Percentiles rank a stretch among this genome's conserved stretches.
These are phyloP conservation scores for Parathielavia appendiculata DNA, from an alignment of 495 filamentous ascomycete species.

Conservation along the genomic window DNA sequence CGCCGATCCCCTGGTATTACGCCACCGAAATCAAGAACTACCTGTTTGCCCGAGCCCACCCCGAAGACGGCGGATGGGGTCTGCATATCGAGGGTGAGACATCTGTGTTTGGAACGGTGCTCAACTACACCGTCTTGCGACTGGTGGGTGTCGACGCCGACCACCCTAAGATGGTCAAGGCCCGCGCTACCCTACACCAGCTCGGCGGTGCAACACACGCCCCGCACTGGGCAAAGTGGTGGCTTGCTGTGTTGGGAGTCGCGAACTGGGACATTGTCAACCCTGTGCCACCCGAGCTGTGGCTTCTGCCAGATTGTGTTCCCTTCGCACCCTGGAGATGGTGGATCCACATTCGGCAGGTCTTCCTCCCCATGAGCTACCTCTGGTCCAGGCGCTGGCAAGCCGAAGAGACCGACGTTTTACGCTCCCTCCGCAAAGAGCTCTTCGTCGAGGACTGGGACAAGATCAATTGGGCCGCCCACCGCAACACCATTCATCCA, in stretches of 20 bases:
- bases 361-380: constrained; percentile 88
- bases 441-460: constrained; percentile 77
- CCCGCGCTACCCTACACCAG: constrained; percentile 72
- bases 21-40: constrained; percentile 90
- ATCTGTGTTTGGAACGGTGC: constrained; percentile 79
- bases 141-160: constrained; percentile 86
- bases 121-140: constrained; percentile 85
- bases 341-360: constrained; percentile 97
- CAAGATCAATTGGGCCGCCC: constrained; percentile 65
- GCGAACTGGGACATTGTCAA: constrained; percentile 90
- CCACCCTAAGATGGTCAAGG: constrained; percentile 80
- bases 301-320: constrained; percentile 93
- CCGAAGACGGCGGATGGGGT: constrained; percentile 92
- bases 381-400: constrained; percentile 76
- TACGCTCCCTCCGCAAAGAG: constrained; percentile 70
- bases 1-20: constrained; percentile 74
- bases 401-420: constrained; percentile 65
- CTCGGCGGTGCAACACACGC: constrained; percentile 79
- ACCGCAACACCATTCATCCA: constrained; percentile 76
- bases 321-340: constrained; percentile 93
- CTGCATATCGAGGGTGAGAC: constrained; percentile 95
- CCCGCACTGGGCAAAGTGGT: constrained; percentile 95
- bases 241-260: constrained; percentile 78
- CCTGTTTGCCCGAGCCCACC: constrained; percentile 79
- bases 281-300: constrained; percentile 86